A percentile compares a stretch with the other conserved stretches of the same genome.
phyloP scores from a whole-genome alignment of 345 rosid species.

The Eucalyptus fibrosa region DNA sequence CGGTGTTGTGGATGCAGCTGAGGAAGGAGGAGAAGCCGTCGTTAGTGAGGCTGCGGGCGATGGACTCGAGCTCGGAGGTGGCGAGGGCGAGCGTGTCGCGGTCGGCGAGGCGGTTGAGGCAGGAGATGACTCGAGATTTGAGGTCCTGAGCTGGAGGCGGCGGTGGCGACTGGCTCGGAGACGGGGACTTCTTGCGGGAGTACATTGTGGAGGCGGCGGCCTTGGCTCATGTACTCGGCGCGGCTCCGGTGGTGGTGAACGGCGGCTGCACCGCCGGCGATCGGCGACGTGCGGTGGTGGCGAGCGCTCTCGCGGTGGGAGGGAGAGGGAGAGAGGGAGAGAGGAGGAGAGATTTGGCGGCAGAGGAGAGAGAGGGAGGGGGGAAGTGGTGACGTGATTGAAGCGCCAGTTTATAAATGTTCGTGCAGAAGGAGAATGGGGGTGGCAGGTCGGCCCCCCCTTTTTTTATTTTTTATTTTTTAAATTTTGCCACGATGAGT shows the following conservation, averaged over 20 bases:
- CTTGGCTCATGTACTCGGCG: not conserved
- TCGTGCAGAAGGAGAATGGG: not conserved
- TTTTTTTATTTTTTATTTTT: not conserved
- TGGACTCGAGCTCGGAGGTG: constrained; percentile 72
- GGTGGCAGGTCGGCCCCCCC: not conserved
- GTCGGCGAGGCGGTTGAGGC: constrained; percentile 88
- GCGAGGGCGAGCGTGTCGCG: constrained; percentile 84
- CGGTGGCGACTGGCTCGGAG: constrained; percentile 6
- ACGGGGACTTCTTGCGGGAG: not conserved
- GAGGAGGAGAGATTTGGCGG: not conserved
- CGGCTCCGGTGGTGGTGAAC: not conserved
- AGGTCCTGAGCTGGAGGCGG: constrained; percentile 20
- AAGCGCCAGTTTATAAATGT: not conserved
- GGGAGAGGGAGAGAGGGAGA: not conserved
- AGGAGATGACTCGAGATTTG: constrained; percentile 64
- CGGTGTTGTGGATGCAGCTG: constrained; percentile 64
- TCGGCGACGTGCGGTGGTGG: not conserved
- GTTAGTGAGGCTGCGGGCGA: constrained; percentile 43
- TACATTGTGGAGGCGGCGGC: not conserved
- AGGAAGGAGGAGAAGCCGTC: constrained; percentile 63
- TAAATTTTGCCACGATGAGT: not conserved
- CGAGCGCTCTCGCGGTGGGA: not conserved
- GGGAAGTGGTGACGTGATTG: not conserved
- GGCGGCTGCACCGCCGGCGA: not conserved
- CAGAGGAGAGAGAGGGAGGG: not conserved